These are phyloP conservation scores for Rhamnella rubrinervis DNA, from an alignment of 331 rosid genomes.

Conservation along the genomic window DNA sequence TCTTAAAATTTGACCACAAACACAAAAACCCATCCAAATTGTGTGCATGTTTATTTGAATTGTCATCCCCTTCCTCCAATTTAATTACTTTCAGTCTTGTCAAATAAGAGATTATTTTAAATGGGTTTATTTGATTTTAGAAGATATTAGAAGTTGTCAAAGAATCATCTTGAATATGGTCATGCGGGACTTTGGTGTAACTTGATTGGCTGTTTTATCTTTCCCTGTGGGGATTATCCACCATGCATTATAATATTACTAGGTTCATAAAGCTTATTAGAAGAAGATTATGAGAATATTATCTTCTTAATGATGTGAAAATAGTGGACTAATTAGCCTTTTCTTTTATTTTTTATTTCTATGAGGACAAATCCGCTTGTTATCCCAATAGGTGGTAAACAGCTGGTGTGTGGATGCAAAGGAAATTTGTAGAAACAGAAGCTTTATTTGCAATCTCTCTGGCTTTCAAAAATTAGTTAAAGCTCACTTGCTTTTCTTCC, in stretches of 20 bases:
- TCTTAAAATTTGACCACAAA: constrained; percentile 27
- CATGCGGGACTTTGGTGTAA: constrained; percentile 8
- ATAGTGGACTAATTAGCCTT: too few relatives aligned
- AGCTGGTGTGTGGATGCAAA: constrained; percentile 29
- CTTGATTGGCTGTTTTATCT: constrained; percentile 16
- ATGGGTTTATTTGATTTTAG: neutral
- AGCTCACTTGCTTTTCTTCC: constrained; percentile 4
- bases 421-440: constrained; percentile 12
- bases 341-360: too few relatives aligned
- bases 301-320: constrained; percentile 8
- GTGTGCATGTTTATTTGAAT: constrained; percentile 15
- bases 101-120: constrained; percentile 5
- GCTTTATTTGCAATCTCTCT: neutral
- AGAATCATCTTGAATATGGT: constrained; percentile 12
- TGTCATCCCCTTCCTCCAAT: neutral
- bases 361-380: too few relatives aligned
- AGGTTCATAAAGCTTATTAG: neutral
- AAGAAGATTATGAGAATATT: neutral
- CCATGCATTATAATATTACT: constrained; percentile 1
- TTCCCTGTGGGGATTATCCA: constrained; percentile 11
- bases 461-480: constrained; percentile 28
- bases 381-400: constrained; percentile 3
- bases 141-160: constrained; percentile 18
- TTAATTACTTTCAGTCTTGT: constrained; percentile 13
- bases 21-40: constrained; percentile 14